Evolutionary conservation across 805 yeast genomes (phyloP), one percentile per base, ranked within the genome.

Genomic region (Metschnikowia dekortorum): DNA sequence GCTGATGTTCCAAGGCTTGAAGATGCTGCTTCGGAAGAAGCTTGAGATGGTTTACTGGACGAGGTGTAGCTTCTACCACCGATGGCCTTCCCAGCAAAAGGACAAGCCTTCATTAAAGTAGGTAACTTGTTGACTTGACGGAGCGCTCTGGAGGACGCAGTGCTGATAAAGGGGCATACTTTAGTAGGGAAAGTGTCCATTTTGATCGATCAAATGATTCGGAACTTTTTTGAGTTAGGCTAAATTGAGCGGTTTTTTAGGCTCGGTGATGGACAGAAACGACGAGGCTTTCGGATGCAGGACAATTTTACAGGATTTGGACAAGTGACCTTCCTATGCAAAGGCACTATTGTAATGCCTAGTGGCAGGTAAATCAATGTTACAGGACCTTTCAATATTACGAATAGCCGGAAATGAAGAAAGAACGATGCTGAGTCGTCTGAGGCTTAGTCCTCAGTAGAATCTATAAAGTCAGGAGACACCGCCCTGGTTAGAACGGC

Each of bases 21-120:
- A 10, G 76, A 64, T 48, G 73, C 52, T 18, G 53, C 51, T 2
- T 56, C 44, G 7, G 78, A 63, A 43, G 80, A 76, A 34, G 82
- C 81, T 37, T 65, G 67, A 35, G 61, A 70, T 5, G 78, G 71
- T 54, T 69, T 69, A 11, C 81, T 68, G 42, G 82, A 76, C 30
- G 74, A 65, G 10, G 83, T 74, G 60, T 80, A 80, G 46, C 67
- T 69, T 51, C 63, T 70, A 51, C 74, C 76, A 56, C 64, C 64
- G 47, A 89, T 69, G 35, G 96, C 96, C 47, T 84, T 83, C 28
- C 89, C 89, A 86, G 90, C 87, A 49, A 90, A 86, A n/a, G 98
- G 98, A 68, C 98, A 91, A 53, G 77, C 79, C 41, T 78, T 68
- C 48, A 43, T 72, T 63, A 86, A 78, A 34, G 64, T 68, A 32